Evolutionary conservation across 192 early-diverging fungal species (phyloP).

Genomic region (Jimgerdemannia lactiflua): DNA sequence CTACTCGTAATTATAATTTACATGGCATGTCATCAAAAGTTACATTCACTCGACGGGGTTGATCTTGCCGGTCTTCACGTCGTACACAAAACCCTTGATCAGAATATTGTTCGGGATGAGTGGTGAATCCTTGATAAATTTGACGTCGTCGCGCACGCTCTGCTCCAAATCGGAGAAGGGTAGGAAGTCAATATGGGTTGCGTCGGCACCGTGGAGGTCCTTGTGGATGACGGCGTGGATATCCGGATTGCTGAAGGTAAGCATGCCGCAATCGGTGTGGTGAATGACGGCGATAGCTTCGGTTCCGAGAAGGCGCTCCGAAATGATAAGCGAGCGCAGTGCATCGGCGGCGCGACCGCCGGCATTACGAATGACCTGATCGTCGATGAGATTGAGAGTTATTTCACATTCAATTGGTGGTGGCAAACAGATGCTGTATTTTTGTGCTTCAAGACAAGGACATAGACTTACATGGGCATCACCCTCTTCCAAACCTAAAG

Average conservation of each 20-base stretch:
- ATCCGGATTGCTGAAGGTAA: conserved; percentile 32
- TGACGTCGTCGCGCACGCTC: conserved; percentile 30
- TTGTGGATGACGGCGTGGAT: conserved; percentile 30
- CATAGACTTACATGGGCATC: conserved; percentile 41
- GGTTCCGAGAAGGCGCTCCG: conserved; percentile 39
- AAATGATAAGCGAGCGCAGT: conserved; percentile 39
- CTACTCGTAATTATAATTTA: too few relatives aligned
- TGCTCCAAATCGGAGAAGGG: conserved; percentile 35
- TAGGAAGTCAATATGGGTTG: conserved; percentile 32
- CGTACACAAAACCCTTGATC: conserved; percentile 33
- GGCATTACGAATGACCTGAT: conserved; percentile 32
- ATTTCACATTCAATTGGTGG: too few relatives aligned
- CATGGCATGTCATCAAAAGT: too few relatives aligned
- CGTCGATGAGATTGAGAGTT: too few relatives aligned
- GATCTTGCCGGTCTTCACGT: conserved; percentile 34
- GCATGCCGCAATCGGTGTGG: conserved; percentile 44
- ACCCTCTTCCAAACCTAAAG: conserved; percentile 35
- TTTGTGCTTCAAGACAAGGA: too few relatives aligned
- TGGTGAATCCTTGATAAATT: conserved; percentile 21
- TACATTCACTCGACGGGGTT: conserved; percentile 16
- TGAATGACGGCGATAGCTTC: conserved; percentile 26
- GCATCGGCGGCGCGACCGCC: conserved; percentile 35
- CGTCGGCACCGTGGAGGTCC: conserved; percentile 26
- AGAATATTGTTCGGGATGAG: conserved; percentile 29
- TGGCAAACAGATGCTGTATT: too few relatives aligned